These are phyloP conservation scores for Verruconis gallopava DNA, from an alignment of 2,329 filamentous ascomycete species.

Conservation along the genomic window DNA sequence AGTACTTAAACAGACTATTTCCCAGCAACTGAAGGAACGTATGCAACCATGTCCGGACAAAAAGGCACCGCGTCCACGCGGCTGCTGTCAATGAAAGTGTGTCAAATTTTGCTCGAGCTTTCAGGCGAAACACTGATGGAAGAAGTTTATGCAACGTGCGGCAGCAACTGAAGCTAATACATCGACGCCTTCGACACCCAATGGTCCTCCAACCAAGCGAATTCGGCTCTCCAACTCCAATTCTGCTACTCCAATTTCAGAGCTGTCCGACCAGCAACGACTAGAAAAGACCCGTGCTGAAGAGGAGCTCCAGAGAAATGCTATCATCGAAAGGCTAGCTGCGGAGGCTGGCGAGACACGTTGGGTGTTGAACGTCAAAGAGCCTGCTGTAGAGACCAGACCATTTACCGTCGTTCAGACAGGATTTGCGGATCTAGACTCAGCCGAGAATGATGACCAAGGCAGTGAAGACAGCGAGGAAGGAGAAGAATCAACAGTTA, in stretches of 20 bases:
- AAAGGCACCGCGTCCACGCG: slow-evolving; percentile 54
- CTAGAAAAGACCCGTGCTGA: slow-evolving; percentile 51
- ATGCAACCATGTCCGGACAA: slow-evolving; percentile 5
- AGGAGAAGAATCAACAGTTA: not conserved
- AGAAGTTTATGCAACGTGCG: slow-evolving; percentile 79
- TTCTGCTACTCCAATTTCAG: slow-evolving; percentile 19
- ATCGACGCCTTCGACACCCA: slow-evolving; percentile 36
- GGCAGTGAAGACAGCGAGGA: slow-evolving; percentile 18
- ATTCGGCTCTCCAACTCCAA: slow-evolving; percentile 40
- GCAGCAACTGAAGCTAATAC: slow-evolving; percentile 43
- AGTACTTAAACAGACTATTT: too few relatives aligned
- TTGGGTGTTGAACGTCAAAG: slow-evolving; percentile 55
- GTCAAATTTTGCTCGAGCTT: slow-evolving; percentile 9
- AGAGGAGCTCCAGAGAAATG: slow-evolving; percentile 52
- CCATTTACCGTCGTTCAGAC: slow-evolving; percentile 43
- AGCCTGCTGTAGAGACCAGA: slow-evolving; percentile 29
- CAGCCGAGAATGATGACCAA: slow-evolving; percentile 19
- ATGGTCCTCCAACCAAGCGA: slow-evolving; percentile 48
- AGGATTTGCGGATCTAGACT: slow-evolving; percentile 42
- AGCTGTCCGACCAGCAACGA: slow-evolving; percentile 38
- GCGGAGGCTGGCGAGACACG: slow-evolving; percentile 55
- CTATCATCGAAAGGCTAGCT: slow-evolving; percentile 45
- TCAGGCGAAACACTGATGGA: too few relatives aligned
- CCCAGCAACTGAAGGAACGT: too few relatives aligned
- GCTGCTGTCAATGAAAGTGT: slow-evolving; percentile 76